These are phyloP conservation scores for Pseudozyma sp. DNA, from an alignment of 1,284 basidiomycete genomes.

Conservation along the genomic window DNA sequence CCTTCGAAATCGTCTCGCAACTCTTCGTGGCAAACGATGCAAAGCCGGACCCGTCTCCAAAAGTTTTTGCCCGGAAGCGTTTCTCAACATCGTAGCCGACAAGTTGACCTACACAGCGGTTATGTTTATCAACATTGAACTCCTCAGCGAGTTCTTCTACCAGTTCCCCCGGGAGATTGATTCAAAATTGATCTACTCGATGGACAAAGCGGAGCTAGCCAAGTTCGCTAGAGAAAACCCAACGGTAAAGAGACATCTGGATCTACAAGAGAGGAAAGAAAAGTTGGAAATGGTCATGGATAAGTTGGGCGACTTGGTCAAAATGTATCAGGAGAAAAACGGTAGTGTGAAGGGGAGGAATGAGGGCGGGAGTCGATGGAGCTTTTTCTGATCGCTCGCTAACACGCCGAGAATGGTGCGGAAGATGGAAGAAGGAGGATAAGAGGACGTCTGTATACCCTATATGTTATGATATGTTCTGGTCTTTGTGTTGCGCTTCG, in stretches of 20 bases:
- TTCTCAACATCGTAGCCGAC: constrained; percentile 95
- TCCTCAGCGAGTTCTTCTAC: constrained; percentile 98
- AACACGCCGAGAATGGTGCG: no score
- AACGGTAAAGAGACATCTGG: constrained; percentile 83
- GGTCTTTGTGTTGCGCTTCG: no score
- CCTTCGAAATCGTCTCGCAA: constrained; percentile 83
- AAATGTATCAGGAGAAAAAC: constrained; percentile 68
- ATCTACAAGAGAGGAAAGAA: constrained; percentile 94
- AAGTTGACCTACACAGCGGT: constrained; percentile 95
- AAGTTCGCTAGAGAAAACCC: constrained; percentile 96
- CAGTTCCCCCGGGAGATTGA: constrained; percentile 99
- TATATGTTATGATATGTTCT: not conserved
- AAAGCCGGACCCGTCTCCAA: constrained; percentile 85
- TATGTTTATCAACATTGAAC: constrained; percentile 93
- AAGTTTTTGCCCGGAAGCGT: constrained; percentile 93
- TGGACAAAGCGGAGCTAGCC: constrained; percentile 85
- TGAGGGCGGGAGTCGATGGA: constrained; percentile 45
- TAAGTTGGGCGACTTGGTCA: constrained; percentile 68
- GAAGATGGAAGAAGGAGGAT: not conserved
- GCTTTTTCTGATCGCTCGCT: constrained; percentile 50
- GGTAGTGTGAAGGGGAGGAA: constrained; percentile 4
- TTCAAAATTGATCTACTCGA: constrained; percentile 89
- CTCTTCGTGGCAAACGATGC: constrained; percentile 89
- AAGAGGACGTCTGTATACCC: constrained; percentile 16
- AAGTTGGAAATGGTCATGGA: constrained; percentile 76